Percentiles rank a stretch among this genome's conserved stretches.
Evolutionary conservation across 75 land plant species (phyloP).

Genomic region (Chamaecyparis obtusa): DNA sequence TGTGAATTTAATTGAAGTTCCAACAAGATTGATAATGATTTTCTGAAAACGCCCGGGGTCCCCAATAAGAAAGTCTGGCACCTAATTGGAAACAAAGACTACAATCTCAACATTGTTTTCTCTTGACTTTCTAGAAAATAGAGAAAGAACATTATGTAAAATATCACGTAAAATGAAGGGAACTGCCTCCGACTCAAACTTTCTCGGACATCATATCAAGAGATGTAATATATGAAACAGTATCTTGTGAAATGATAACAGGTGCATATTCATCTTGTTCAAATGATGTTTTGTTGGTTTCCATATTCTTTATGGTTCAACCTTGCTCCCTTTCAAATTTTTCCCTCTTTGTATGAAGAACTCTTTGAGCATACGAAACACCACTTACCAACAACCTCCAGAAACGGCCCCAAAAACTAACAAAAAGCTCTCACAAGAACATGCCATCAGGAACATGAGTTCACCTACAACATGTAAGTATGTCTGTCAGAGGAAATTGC

Average conservation of each 20-base stretch:
- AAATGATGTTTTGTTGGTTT: conserved; percentile 60
- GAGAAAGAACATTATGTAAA: conserved; percentile 80
- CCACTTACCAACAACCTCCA: conserved; percentile 95
- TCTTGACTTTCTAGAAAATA: conserved; percentile 78
- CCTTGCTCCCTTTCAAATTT: conserved; percentile 73
- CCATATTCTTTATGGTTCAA: conserved; percentile 89
- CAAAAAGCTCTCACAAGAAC: too few species aligned
- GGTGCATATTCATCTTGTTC: conserved; percentile 86
- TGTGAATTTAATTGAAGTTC: conserved; percentile 87
- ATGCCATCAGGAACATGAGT: too few species aligned
- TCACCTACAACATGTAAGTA: too few species aligned
- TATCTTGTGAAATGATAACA: conserved; percentile 81
- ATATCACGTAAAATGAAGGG: conserved; percentile 70
- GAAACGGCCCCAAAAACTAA: too few species aligned
- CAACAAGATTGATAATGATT: conserved; percentile 85
- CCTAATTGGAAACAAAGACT: conserved; percentile 76
- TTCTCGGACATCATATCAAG: conserved; percentile 95
- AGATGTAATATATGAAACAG: conserved; percentile 73
- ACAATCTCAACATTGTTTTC: conserved; percentile 82
- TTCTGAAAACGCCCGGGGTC: conserved; percentile 93
- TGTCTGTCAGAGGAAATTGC: too few species aligned
- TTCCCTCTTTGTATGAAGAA: conserved; percentile 70
- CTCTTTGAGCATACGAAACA: conserved; percentile 90
- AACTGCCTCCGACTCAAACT: conserved; percentile 80
- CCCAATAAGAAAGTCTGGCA: conserved; percentile 71